Conservation (phyloP, 257 asterid species). For the Gentiana dahurica region DNA sequence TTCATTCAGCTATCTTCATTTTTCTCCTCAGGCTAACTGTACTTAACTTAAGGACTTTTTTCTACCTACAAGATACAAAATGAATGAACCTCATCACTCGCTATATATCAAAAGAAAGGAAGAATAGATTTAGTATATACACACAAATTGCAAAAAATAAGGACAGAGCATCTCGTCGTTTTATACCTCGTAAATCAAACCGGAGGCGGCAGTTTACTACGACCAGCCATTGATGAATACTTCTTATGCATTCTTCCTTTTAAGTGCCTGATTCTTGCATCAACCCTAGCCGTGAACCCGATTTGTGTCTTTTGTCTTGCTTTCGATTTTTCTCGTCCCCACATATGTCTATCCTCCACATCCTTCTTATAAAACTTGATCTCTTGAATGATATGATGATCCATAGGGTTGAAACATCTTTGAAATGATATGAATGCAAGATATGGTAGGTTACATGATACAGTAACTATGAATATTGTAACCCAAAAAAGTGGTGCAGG, state of each 20-base stretch:
- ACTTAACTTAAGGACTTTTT: too few relatives aligned
- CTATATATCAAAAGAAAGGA: constrained; percentile 29
- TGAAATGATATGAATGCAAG: constrained; percentile 68
- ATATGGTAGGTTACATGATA: constrained; percentile 71
- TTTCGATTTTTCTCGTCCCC: constrained; percentile 68
- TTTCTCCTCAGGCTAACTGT: too few relatives aligned
- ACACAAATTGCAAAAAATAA: constrained; percentile 2
- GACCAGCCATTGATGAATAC: constrained; percentile 27
- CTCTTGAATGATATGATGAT: constrained; percentile 91
- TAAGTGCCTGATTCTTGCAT: constrained; percentile 75
- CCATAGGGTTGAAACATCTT: constrained; percentile 78
- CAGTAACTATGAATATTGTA: constrained; percentile 56
- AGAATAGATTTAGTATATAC: neutral
- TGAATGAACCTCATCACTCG: constrained; percentile 11
- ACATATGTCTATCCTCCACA: constrained; percentile 76
- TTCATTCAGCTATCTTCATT: constrained; percentile 1
- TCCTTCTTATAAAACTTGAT: constrained; percentile 73
- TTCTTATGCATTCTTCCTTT: constrained; percentile 62
- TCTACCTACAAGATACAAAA: constrained; percentile 27
- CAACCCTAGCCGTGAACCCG: constrained; percentile 90
- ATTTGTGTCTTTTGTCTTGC: constrained; percentile 68
- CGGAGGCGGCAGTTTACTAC: constrained; percentile 1
- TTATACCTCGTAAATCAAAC: neutral
- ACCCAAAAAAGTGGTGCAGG: constrained; percentile 91
- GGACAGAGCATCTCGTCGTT: too few relatives aligned